Evolutionary conservation across 768 basidiomycete genomes (phyloP).

Genomic region (Lactarius pseudohatsudake): DNA sequence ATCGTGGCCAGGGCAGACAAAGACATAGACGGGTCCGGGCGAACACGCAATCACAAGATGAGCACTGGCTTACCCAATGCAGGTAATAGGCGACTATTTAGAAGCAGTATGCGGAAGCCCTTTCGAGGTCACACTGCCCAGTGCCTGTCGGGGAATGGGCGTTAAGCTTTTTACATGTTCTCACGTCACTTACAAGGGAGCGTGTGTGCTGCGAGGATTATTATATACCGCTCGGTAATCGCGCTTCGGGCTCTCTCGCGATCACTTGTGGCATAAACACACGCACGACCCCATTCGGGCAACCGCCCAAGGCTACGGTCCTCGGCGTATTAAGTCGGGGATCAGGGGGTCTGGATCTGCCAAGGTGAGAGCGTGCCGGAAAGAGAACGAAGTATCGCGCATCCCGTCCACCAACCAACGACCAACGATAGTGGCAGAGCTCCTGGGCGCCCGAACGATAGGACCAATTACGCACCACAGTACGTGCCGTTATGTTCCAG

Average conservation of each 20-base stretch:
- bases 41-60: slow-evolving; percentile 21
- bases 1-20: slow-evolving; percentile 17
- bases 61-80: slow-evolving; percentile 22
- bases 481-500: slow-evolving; percentile 7
- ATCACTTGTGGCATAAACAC: not conserved
- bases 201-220: slow-evolving; percentile 6
- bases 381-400: not conserved
- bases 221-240: slow-evolving; percentile 3
- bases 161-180: slow-evolving; percentile 27
- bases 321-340: slow-evolving; percentile 10
- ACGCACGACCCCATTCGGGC: not conserved
- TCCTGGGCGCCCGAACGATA: not conserved
- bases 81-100: slow-evolving; percentile 24
- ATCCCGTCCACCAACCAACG: slow-evolving; percentile 1
- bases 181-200: slow-evolving; percentile 23
- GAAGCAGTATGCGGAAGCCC: slow-evolving; percentile 16
- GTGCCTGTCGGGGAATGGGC: slow-evolving; percentile 18
- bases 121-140: slow-evolving; percentile 24
- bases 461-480: slow-evolving; percentile 18
- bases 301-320: not conserved
- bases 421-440: not conserved
- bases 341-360: slow-evolving; percentile 10
- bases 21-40: slow-evolving; percentile 17
- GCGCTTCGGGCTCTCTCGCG: not conserved
- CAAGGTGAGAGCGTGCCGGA: not conserved